phyloP scores from a whole-genome alignment of 2,329 filamentous ascomycete species.

The Ophiocordyceps unilateralis region DNA sequence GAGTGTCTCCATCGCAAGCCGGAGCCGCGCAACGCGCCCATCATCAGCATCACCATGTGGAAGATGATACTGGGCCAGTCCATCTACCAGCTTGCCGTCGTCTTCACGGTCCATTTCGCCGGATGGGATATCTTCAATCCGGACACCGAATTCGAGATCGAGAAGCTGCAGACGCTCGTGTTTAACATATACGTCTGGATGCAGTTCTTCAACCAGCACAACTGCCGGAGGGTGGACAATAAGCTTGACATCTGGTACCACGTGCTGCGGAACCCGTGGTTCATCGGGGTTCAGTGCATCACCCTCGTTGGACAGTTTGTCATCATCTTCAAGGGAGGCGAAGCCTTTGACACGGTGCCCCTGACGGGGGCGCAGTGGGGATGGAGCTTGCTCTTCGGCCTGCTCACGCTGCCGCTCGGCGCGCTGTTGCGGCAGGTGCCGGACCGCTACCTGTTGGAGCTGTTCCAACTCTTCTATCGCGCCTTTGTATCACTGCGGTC shows the following conservation, averaged over 20 bases:
- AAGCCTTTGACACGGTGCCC: constrained; percentile 44
- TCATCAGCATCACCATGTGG: constrained; percentile 67
- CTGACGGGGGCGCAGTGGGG: constrained; percentile 52
- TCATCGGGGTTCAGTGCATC: constrained; percentile 47
- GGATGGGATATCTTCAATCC: constrained; percentile 39
- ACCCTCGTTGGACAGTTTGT: constrained; percentile 55
- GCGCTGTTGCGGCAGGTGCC: constrained; percentile 23
- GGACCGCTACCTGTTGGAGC: constrained; percentile 13
- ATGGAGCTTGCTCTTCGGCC: constrained; percentile 50
- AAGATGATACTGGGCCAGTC: constrained; percentile 80
- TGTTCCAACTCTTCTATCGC: constrained; percentile 11
- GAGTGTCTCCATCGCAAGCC: constrained; percentile 47
- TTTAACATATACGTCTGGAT: constrained; percentile 85
- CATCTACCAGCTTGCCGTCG: constrained; percentile 52
- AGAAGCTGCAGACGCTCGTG: constrained; percentile 43
- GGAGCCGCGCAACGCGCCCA: constrained; percentile 52
- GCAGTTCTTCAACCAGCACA: constrained; percentile 78
- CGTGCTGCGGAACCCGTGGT: constrained; percentile 58
- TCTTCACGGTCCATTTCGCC: constrained; percentile 43
- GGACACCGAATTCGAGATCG: constrained; percentile 16
- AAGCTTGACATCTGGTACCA: constrained; percentile 64
- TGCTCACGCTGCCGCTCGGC: constrained; percentile 47
- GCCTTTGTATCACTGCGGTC: constrained; percentile 7
- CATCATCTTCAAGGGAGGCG: constrained; percentile 54
- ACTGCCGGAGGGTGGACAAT: constrained; percentile 65